Percentiles rank a stretch among this genome's conserved stretches.
phyloP scores from a whole-genome alignment of 176 grass and related monocot genomes.

The Phoenix dactylifera region DNA sequence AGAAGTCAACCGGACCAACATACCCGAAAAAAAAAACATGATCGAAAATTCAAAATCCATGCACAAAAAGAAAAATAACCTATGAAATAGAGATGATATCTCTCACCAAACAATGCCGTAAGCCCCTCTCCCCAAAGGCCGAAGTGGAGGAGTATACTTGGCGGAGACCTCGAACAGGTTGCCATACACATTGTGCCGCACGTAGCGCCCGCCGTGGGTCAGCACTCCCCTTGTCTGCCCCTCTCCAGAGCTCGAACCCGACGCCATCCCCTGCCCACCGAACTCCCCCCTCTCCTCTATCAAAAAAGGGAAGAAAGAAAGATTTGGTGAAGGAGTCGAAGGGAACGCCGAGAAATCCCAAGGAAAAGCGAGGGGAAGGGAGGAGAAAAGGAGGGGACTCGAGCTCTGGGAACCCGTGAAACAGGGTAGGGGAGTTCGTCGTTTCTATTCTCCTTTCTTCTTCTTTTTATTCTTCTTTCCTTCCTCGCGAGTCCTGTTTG shows the following conservation, averaged over 20 bases:
- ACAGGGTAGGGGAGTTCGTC: too few species aligned
- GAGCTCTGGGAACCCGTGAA: too few species aligned
- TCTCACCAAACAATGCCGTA: conserved; percentile 98
- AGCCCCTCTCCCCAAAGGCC: conserved; percentile 79
- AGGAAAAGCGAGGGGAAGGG: too few species aligned
- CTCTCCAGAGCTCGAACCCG: conserved; percentile 17
- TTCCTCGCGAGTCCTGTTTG: too few species aligned
- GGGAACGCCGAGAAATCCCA: too few species aligned
- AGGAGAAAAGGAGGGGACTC: too few species aligned
- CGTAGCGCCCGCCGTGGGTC: conserved; percentile 68
- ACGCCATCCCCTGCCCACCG: background rate
- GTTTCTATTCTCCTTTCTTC: too few species aligned
- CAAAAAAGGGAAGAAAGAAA: too few species aligned
- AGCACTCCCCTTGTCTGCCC: conserved; percentile 51
- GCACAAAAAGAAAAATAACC: background rate
- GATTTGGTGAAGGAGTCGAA: too few species aligned
- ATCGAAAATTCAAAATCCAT: background rate
- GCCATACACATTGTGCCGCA: conserved; percentile 87
- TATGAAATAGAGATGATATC: background rate
- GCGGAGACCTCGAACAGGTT: conserved; percentile 80
- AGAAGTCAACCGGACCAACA: too few species aligned
- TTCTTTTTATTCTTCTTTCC: too few species aligned
- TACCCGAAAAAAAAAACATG: too few species aligned
- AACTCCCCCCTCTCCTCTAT: background rate
- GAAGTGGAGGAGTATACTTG: conserved; percentile 81